Percentiles rank a stretch among this genome's conserved stretches.
Evolutionary conservation across 2,329 filamentous ascomycete species (phyloP).

Genomic region (Trichoderma sp.): DNA sequence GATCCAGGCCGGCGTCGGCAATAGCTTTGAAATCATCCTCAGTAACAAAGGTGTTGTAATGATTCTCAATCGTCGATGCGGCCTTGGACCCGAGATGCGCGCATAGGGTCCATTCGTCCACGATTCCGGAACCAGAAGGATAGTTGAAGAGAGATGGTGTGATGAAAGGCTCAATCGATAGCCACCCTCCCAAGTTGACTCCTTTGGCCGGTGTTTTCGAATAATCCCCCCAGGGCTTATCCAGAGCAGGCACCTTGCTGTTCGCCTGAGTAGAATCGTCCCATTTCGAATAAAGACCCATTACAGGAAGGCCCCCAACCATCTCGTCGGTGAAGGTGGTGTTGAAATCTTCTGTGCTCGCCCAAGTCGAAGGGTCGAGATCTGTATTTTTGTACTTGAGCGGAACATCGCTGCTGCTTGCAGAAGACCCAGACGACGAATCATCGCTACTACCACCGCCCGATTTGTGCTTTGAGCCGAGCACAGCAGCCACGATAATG

Average conservation of each 20-base stretch:
- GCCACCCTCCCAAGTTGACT: conserved; percentile 91
- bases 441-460: conserved; percentile 28
- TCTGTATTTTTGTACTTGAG: conserved; percentile 67
- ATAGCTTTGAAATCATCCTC: conserved; percentile 84
- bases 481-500: conserved; percentile 64
- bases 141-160: conserved; percentile 83
- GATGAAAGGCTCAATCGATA: conserved; percentile 92
- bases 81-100: conserved; percentile 64
- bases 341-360: conserved; percentile 87
- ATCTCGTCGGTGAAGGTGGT: conserved; percentile 84
- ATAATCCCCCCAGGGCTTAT: conserved; percentile 74
- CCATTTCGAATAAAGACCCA: conserved; percentile 83
- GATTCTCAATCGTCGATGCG: conserved; percentile 74
- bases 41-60: conserved; percentile 86
- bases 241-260: conserved; percentile 71
- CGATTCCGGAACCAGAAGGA: conserved; percentile 61
- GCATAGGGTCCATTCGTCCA: conserved; percentile 86
- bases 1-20: conserved; percentile 82
- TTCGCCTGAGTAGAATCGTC: conserved; percentile 80
- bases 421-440: conserved; percentile 31
- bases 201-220: conserved; percentile 76
- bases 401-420: conserved; percentile 57
- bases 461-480: conserved; percentile 53
- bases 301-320: conserved; percentile 83
- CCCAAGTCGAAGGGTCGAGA: conserved; percentile 89